Conservation (phyloP, 257 asterid genomes). For the Cynanchum wilfordii region DNA sequence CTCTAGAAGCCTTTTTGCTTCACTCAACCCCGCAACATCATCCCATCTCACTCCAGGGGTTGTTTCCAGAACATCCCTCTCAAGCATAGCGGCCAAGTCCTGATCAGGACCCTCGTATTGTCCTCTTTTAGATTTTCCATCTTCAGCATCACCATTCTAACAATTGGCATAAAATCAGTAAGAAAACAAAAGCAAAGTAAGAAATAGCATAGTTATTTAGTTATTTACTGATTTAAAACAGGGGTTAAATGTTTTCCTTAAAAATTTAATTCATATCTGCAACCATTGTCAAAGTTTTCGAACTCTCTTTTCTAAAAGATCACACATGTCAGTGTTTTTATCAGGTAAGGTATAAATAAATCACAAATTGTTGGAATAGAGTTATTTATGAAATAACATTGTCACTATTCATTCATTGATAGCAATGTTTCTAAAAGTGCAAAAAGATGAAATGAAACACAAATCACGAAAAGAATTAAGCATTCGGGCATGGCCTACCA, state of each 20-base stretch:
- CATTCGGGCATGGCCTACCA: slow-evolving; percentile 37
- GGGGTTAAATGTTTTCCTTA: background rate
- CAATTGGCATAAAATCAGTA: slow-evolving; percentile 5
- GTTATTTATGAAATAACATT: background rate
- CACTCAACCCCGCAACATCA: slow-evolving; percentile 94
- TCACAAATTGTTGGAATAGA: background rate
- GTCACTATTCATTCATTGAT: background rate
- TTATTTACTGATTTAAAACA: background rate
- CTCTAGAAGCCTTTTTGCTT: slow-evolving; percentile 95
- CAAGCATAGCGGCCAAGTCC: slow-evolving; percentile 99
- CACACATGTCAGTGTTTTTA: background rate
- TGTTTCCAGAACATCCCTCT: slow-evolving; percentile 91
- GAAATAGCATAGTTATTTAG: background rate
- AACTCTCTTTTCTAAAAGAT: background rate
- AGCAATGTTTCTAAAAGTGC: background rate
- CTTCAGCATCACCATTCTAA: slow-evolving; percentile 86
- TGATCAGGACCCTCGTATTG: slow-evolving; percentile 97
- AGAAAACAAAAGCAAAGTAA: background rate
- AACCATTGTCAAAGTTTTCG: background rate
- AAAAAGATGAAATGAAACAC: background rate
- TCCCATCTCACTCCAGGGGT: slow-evolving; percentile 99
- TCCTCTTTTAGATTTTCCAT: slow-evolving; percentile 71
- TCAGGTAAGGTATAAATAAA: background rate
- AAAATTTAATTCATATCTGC: background rate
- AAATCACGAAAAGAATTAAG: background rate